Evolutionary conservation across 257 asterid species (phyloP).

Genomic region (Solanum okadae): DNA sequence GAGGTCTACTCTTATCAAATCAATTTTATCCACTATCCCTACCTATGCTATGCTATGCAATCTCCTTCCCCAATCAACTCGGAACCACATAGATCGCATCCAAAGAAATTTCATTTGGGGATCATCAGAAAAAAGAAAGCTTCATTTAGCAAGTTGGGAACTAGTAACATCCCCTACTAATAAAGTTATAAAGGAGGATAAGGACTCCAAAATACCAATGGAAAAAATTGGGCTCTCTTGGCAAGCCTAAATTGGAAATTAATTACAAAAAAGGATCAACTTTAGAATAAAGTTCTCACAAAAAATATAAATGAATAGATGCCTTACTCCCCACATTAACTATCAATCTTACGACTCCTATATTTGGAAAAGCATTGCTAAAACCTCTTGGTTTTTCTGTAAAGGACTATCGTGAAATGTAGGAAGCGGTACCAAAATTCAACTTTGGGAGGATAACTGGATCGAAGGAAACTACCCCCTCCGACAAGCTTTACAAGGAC

Average conservation of each 20-base stretch:
- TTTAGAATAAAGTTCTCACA: no score
- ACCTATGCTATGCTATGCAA: neutral
- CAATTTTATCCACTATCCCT: neutral
- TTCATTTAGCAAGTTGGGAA: neutral
- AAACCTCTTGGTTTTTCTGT: no score
- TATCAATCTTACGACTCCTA: no score
- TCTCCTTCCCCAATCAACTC: neutral
- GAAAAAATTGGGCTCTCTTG: neutral
- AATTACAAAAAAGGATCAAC: no score
- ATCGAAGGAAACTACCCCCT: no score
- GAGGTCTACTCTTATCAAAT: neutral
- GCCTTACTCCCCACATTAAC: no score
- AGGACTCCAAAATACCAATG: neutral
- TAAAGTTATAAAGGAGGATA: neutral
- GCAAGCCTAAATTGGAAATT: neutral
- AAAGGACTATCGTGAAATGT: no score
- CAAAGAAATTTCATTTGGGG: neutral
- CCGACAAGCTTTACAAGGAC: no score
- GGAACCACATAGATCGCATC: neutral
- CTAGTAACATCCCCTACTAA: neutral
- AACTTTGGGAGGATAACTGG: no score
- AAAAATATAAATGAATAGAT: no score
- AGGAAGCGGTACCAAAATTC: no score
- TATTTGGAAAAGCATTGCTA: no score
- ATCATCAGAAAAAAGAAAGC: neutral